Percentiles rank a stretch among this genome's conserved stretches.
phyloP scores from a whole-genome alignment of 306 rosid species.

The Fragaria vesca region DNA sequence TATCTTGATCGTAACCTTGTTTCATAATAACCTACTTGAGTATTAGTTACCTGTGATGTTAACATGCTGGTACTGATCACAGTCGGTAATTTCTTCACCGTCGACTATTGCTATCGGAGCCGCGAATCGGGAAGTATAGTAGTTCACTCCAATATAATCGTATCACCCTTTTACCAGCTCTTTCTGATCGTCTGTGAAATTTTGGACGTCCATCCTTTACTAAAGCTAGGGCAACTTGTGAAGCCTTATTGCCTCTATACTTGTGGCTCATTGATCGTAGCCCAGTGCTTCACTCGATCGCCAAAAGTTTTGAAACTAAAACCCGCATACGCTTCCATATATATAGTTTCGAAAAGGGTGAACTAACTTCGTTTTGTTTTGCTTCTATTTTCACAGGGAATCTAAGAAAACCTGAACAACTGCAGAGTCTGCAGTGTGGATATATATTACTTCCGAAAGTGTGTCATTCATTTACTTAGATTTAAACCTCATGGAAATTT shows the following conservation, averaged over 20 bases:
- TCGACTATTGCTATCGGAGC: not conserved
- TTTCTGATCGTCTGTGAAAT: not conserved
- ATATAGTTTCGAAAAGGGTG: too few relatives aligned
- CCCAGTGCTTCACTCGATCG: conserved; percentile 9
- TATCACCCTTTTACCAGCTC: not conserved
- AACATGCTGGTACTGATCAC: not conserved
- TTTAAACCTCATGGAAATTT: too few relatives aligned
- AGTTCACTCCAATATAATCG: conserved; percentile 6
- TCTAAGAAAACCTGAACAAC: too few relatives aligned
- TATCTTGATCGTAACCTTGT: not conserved
- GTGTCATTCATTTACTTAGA: too few relatives aligned
- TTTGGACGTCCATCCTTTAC: not conserved
- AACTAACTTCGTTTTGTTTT: too few relatives aligned
- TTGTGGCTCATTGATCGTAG: conserved; percentile 7
- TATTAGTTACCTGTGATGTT: not conserved
- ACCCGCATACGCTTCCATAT: not conserved
- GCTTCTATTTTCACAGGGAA: too few relatives aligned
- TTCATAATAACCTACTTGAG: not conserved
- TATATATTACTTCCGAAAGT: too few relatives aligned
- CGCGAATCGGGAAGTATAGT: conserved; percentile 7
- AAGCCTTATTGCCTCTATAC: not conserved
- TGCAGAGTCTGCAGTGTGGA: too few relatives aligned
- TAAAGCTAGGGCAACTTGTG: not conserved
- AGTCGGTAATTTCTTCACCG: not conserved
- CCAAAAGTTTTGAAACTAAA: not conserved